phyloP scores from a whole-genome alignment of 2,329 filamentous ascomycete species.

The Cytospora schulzeri region DNA sequence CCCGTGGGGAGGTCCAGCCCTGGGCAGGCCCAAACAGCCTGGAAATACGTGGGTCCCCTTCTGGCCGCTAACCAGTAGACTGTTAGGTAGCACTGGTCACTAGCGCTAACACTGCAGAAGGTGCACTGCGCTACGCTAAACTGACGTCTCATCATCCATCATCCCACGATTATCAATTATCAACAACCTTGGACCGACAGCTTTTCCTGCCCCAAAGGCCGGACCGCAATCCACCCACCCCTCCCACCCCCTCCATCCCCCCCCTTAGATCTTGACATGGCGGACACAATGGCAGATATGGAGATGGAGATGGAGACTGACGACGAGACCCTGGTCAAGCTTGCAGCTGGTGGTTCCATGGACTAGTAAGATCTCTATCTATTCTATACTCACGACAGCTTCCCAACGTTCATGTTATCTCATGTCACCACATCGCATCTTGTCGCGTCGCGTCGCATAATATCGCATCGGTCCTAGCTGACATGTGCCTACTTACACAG shows the following conservation, averaged over 20 bases:
- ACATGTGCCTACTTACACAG: conserved; percentile 48
- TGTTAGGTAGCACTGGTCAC: not conserved
- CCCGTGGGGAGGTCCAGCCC: not conserved
- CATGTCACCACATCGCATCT: not conserved
- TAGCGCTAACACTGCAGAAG: not conserved
- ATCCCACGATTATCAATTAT: not conserved
- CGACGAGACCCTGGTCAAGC: conserved; percentile 49
- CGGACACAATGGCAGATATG: conserved; percentile 53
- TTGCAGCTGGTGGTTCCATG: conserved; percentile 55
- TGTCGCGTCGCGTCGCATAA: not conserved
- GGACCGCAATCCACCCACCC: not conserved
- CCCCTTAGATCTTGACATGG: conserved; percentile 33
- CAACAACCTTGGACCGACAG: conserved; percentile 2
- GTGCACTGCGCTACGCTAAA: conserved; percentile 1
- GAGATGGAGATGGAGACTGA: conserved; percentile 54
- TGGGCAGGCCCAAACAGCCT: too few relatives aligned
- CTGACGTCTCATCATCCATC: not conserved
- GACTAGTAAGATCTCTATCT: conserved; percentile 57
- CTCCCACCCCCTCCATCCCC: not conserved
- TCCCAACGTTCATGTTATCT: not conserved
- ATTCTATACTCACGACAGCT: not conserved
- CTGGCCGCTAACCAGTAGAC: not conserved
- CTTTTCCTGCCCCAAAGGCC: conserved; percentile 11
- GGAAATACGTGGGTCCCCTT: not conserved
- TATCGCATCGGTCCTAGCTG: conserved; percentile 29